Evolutionary conservation across 352 stramenopile species (phyloP), one percentile per base, ranked within the genome.

Genomic region (Pythium sp.): DNA sequence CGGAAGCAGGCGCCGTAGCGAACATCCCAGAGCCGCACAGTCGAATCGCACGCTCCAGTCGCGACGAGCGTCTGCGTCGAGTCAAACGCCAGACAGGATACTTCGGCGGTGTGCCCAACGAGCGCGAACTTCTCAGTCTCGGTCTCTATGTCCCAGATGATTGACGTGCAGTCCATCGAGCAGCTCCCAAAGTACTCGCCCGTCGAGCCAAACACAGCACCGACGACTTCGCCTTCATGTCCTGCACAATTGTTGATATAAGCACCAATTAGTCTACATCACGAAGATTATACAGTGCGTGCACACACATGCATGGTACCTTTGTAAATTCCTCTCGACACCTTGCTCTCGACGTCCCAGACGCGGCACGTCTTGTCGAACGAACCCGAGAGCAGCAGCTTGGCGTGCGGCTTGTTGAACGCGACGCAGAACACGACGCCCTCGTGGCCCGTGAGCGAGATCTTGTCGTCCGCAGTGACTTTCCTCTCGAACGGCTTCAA

Each of bases 281-380:
- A 26, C n/a, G 30, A 3, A 7, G 20, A 34, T 43, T 8, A 2
- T 20, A 61, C 26, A 26, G 55, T 8, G 18, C 49, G 5, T 62
- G 2, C 30, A 20, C 15, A 26, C n/a, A 18, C 30, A 46, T 18
- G 15, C n/a, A 34, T 20, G 2, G 14, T 8, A 71, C 65, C 65
- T 32, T 61, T 54, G 57, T 87, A 91, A 4, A 89, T 68, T 11
- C 81, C 84, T 68, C 73, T 75, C 20, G 55, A 47, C 0, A 56
- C 53, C 18, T 73, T 70, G 6, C 58, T 76, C 9, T 74, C 34
- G 14, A 86, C 72, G 65, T 93, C 76, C 84, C 86, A 94, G 46
- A 94, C 58, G 3, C 86, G 78, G 54, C 84, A 92, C 4, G 82
- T 91, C 72, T 90, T 91, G 73, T 94, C 86, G 57, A 92, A 94